Evolutionary conservation across 345 rosid species (phyloP).

Genomic region (Erysimum cheiranthoides): DNA sequence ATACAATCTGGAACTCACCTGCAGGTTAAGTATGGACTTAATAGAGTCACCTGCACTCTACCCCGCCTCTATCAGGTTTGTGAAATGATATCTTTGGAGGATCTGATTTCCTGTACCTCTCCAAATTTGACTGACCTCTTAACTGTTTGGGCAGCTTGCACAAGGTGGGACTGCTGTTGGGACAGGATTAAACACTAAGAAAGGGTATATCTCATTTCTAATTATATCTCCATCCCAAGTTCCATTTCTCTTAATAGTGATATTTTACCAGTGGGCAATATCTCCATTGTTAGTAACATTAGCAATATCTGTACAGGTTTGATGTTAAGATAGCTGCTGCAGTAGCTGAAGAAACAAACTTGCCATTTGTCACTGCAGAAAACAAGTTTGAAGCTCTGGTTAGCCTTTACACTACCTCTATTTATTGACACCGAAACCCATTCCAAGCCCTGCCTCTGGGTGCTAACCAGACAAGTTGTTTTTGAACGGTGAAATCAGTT

Average conservation of each 20-base stretch:
- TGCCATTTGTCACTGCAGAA: slow-evolving; percentile 95
- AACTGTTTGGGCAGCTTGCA: slow-evolving; percentile 80
- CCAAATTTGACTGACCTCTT: slow-evolving; percentile 44
- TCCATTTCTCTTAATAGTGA: slow-evolving; percentile 2
- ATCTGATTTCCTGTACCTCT: slow-evolving; percentile 23
- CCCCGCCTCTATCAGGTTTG: slow-evolving; percentile 92
- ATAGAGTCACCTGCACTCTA: slow-evolving; percentile 69
- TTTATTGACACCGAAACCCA: neutral
- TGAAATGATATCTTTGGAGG: slow-evolving; percentile 25
- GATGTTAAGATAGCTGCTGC: slow-evolving; percentile 93
- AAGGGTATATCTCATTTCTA: slow-evolving; percentile 66
- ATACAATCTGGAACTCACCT: slow-evolving; percentile 12
- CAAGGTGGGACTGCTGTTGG: slow-evolving; percentile 99
- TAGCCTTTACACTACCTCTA: slow-evolving; percentile 42
- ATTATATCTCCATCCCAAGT: neutral
- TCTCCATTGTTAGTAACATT: slow-evolving; percentile 24
- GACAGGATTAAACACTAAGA: slow-evolving; percentile 95
- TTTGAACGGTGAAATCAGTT: slow-evolving; percentile 9
- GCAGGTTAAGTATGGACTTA: slow-evolving; percentile 90
- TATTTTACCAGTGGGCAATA: neutral
- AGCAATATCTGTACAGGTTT: slow-evolving; percentile 58
- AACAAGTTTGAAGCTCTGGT: slow-evolving; percentile 99
- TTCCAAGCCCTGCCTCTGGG: slow-evolving; percentile 4
- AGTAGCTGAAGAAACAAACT: slow-evolving; percentile 86
- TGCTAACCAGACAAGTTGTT: slow-evolving; percentile 16